Conservation (phyloP, 345 rosid genomes). For the Iberis pinnata region DNA sequence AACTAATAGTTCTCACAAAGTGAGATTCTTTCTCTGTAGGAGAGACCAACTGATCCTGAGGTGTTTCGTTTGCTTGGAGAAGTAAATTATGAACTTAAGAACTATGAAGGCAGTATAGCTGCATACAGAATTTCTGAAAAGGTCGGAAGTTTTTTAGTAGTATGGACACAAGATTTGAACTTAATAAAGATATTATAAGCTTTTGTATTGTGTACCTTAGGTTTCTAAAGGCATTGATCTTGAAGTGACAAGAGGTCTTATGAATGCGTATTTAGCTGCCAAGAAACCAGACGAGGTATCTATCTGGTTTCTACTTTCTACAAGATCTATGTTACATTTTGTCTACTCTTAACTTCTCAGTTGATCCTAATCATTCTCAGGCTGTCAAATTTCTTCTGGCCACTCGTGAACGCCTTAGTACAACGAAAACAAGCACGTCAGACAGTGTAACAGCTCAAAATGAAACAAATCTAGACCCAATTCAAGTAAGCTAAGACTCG, state of each 20-base stretch:
- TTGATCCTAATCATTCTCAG: slow-evolving; percentile 33
- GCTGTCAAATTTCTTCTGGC: slow-evolving; percentile 71
- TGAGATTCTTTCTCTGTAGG: slow-evolving; percentile 44
- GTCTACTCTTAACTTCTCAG: neutral
- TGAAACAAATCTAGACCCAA: slow-evolving; percentile 41
- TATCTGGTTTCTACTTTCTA: slow-evolving; percentile 13
- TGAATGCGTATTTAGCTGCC: slow-evolving; percentile 85
- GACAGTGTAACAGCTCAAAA: slow-evolving; percentile 31
- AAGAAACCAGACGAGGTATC: slow-evolving; percentile 88
- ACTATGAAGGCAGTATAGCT: slow-evolving; percentile 80
- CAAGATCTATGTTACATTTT: neutral
- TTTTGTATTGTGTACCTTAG: slow-evolving; percentile 32
- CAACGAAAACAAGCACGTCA: slow-evolving; percentile 36
- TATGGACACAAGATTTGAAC: slow-evolving; percentile 1
- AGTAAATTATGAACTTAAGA: slow-evolving; percentile 77
- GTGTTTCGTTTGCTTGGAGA: slow-evolving; percentile 88
- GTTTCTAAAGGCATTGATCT: slow-evolving; percentile 54
- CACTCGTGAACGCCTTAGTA: slow-evolving; percentile 45
- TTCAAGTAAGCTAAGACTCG: slow-evolving; percentile 45
- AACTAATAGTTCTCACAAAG: slow-evolving; percentile 12
- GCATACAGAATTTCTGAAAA: slow-evolving; percentile 58
- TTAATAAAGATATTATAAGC: neutral
- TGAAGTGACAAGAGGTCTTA: slow-evolving; percentile 73
- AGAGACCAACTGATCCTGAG: slow-evolving; percentile 67
- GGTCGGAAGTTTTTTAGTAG: slow-evolving; percentile 32